phyloP scores from a whole-genome alignment of 2,329 filamentous ascomycete genomes.

The Rachicladosporium sp. region DNA sequence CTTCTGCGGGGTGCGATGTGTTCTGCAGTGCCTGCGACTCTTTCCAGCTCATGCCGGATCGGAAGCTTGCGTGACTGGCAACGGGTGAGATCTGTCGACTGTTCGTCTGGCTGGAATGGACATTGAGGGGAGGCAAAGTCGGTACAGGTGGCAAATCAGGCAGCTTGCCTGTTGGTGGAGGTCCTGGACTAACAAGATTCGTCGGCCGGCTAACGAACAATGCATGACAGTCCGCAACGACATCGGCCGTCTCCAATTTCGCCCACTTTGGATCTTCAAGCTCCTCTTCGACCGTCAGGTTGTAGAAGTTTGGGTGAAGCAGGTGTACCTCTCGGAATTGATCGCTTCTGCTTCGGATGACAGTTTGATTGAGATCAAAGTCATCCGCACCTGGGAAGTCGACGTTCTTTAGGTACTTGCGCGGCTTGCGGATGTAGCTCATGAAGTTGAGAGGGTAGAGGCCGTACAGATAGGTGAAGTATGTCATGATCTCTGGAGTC shows the following conservation, averaged over 20 bases:
- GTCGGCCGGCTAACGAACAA: conserved; percentile 40
- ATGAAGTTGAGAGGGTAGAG: conserved; percentile 77
- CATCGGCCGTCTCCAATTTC: conserved; percentile 65
- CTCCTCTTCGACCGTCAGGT: conserved; percentile 65
- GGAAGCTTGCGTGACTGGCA: conserved; percentile 18
- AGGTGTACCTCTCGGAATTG: conserved; percentile 60
- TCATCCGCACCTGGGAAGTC: conserved; percentile 59
- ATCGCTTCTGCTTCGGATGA: conserved; percentile 65
- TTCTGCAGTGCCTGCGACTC: conserved; percentile 42
- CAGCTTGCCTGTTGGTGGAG: conserved; percentile 33
- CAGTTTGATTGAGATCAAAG: conserved; percentile 64
- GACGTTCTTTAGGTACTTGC: conserved; percentile 62
- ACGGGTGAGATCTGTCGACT: conserved; percentile 19
- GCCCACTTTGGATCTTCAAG: conserved; percentile 68
- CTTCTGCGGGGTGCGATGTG: conserved; percentile 21
- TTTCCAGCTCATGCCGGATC: conserved; percentile 37
- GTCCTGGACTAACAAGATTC: conserved; percentile 32
- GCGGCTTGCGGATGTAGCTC: conserved; percentile 73
- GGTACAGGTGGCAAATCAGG: conserved; percentile 29
- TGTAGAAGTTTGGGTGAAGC: conserved; percentile 76
- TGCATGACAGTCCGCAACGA: conserved; percentile 67
- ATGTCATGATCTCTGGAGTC: conserved; percentile 57
- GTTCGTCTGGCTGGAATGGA: background rate
- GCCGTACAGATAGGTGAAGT: conserved; percentile 73
- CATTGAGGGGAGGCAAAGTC: conserved; percentile 19